Percentiles rank a stretch among this genome's conserved stretches.
Evolutionary conservation across 164 flowering plant genomes (phyloP).

Genomic region (Pachysandra terminalis): DNA sequence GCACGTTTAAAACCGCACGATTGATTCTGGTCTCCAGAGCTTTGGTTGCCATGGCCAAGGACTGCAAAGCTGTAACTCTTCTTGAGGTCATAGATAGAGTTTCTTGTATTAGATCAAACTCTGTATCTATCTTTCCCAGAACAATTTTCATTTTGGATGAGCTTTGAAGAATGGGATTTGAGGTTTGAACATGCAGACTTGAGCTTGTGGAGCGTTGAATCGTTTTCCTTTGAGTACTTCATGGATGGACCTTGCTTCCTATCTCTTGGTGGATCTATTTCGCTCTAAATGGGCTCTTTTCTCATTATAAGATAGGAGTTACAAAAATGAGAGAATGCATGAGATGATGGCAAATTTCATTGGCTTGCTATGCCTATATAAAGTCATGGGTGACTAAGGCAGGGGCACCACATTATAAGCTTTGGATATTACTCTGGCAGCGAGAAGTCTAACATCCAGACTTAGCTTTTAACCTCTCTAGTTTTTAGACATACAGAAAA

Average conservation of each 20-base stretch:
- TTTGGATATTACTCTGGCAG: too few species aligned
- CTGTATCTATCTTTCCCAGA: slow-evolving; percentile 39
- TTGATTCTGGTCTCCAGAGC: slow-evolving; percentile 66
- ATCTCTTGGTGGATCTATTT: not conserved
- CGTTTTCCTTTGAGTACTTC: slow-evolving; percentile 21
- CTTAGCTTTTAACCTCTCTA: too few species aligned
- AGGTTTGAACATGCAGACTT: slow-evolving; percentile 43
- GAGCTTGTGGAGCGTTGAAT: slow-evolving; percentile 28
- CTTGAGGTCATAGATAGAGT: slow-evolving; percentile 32
- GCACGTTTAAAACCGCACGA: slow-evolving; percentile 46
- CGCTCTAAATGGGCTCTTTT: too few species aligned
- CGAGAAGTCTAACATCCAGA: too few species aligned
- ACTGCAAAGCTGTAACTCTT: slow-evolving; percentile 51
- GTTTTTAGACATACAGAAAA: too few species aligned
- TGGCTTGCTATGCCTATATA: too few species aligned
- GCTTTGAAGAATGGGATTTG: slow-evolving; percentile 32
- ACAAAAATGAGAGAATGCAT: too few species aligned
- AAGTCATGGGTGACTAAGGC: too few species aligned
- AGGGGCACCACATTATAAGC: too few species aligned
- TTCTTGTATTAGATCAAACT: slow-evolving; percentile 27
- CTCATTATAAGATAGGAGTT: too few species aligned
- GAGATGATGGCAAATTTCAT: too few species aligned
- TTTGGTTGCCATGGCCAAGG: slow-evolving; percentile 50
- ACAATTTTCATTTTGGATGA: slow-evolving; percentile 29
- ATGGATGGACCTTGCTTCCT: slow-evolving; percentile 12